Base-by-base conservation (phyloP, 495 filamentous ascomycete species). In the Cryomyces antarcticus region DNA sequence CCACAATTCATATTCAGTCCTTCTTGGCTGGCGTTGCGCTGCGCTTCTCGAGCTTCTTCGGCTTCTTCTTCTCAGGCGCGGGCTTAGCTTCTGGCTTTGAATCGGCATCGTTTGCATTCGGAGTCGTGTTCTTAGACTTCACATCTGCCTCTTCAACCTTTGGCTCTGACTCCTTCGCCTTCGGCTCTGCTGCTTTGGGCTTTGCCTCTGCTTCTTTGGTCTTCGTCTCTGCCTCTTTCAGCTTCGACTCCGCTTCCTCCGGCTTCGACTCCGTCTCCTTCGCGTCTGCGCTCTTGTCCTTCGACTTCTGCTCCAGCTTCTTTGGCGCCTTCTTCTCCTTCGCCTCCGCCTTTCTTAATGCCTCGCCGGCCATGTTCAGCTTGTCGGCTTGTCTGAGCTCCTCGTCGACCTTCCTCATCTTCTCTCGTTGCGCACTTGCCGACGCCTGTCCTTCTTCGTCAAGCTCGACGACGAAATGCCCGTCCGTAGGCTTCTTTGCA, bases 391-490 rank as follows among this genome's bases (percentile, higher is more conserved):
- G 33, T 12, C 7, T 35, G 33, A 12, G 9, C 33, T 35, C 12
- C 33, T 9, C 33, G 12, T 35, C 33, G 9, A 12, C 7, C 33
- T 35, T 35, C 12, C 3, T 12, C 7, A 12, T 35, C 33, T 9
- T 9, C 30, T 12, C 10, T 11, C 12, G 10, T 33, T 42, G 41
- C 11, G 12, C 17, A 24, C 40, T 37, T 6, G 43, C 28, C 6
- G 10, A 27, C 5, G 13, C 6, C 30, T 38, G 11, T n/a, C 37
- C 30, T 46, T 40, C 39, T 48, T 45, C 33, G 30, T 28, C 17
- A 42, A 44, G 13, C 31, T 55, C 52, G 13, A 55, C 52, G 13
- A 55, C 30, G 42, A 61, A 62, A 41, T 62, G 57, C 41, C 52
- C 60, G n/a, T 53, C 60, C 39, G 54, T 56, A 17, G 52, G 50